These are phyloP conservation scores for Exophiala dermatitidis DNA, from an alignment of 2,329 filamentous ascomycete species.

Conservation along the genomic window DNA sequence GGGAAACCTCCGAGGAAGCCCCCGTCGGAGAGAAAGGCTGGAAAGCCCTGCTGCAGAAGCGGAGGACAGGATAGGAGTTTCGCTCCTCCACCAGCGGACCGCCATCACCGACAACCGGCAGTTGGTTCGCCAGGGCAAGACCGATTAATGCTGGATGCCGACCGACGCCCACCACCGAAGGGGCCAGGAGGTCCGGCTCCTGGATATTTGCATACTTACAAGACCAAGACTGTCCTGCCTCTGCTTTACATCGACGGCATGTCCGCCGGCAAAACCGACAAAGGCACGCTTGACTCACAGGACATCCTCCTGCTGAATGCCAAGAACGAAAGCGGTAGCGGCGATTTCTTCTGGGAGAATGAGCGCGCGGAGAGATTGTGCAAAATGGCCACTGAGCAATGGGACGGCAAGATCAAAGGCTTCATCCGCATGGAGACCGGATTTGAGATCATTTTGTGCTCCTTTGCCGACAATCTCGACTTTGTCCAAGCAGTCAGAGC, in stretches of 20 bases:
- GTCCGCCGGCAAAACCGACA: conserved; percentile 56
- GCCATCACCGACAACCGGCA: not conserved
- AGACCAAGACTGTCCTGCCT: conserved; percentile 49
- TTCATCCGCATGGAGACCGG: conserved; percentile 62
- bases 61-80: not conserved
- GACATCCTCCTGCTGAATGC: conserved; percentile 52
- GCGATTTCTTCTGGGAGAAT: conserved; percentile 39
- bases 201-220: conserved; percentile 63
- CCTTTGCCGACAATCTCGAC: conserved; percentile 46
- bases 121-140: not conserved
- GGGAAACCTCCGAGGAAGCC: not conserved
- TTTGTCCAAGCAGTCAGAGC: conserved; percentile 32
- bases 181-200: conserved; percentile 11
- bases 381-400: conserved; percentile 44
- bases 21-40: not conserved
- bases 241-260: conserved; percentile 65
- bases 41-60: not conserved
- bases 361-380: conserved; percentile 53
- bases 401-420: conserved; percentile 51
- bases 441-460: conserved; percentile 63
- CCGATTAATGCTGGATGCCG: not conserved
- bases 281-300: conserved; percentile 62
- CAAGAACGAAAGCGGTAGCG: conserved; percentile 16
- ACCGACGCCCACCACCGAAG: not conserved
- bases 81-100: not conserved